Conservation (phyloP, 495 filamentous ascomycete genomes). For the Penicillium coprophilum region DNA sequence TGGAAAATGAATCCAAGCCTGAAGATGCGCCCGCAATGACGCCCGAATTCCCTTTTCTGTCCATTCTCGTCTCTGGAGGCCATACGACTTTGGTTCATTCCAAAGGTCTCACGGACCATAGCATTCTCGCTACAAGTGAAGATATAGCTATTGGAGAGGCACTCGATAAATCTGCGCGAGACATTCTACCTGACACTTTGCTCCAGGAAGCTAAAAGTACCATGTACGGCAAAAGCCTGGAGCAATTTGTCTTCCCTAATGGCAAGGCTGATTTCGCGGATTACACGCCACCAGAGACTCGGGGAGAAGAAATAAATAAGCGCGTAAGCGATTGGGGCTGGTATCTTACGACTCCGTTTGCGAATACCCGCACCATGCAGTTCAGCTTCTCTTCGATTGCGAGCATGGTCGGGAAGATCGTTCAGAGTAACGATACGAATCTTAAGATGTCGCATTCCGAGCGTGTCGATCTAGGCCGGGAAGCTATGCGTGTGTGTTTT, state of each 20-base stretch:
- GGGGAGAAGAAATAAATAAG: slow-evolving; percentile 52
- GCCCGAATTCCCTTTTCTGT: slow-evolving; percentile 76
- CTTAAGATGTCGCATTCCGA: slow-evolving; percentile 40
- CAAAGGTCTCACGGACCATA: slow-evolving; percentile 60
- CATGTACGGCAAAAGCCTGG: slow-evolving; percentile 74
- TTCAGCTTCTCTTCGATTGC: slow-evolving; percentile 68
- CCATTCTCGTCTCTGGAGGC: slow-evolving; percentile 87
- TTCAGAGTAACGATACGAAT: slow-evolving; percentile 33
- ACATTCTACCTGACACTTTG: slow-evolving; percentile 58
- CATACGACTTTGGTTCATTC: slow-evolving; percentile 86
- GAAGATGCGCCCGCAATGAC: not conserved
- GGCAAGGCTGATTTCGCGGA: slow-evolving; percentile 47
- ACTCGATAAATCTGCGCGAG: slow-evolving; percentile 81
- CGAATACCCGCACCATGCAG: slow-evolving; percentile 49
- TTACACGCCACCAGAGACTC: slow-evolving; percentile 55
- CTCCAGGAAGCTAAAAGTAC: slow-evolving; percentile 48
- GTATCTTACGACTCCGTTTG: slow-evolving; percentile 55
- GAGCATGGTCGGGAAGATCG: slow-evolving; percentile 51
- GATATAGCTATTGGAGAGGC: slow-evolving; percentile 84
- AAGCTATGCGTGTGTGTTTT: slow-evolving; percentile 76
- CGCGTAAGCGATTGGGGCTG: slow-evolving; percentile 53
- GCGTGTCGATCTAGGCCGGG: slow-evolving; percentile 62
- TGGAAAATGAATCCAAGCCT: slow-evolving; percentile 29
- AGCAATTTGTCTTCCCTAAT: slow-evolving; percentile 70
- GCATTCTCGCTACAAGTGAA: slow-evolving; percentile 63